A percentile compares a stretch with the other conserved stretches of the same genome.
Conservation (phyloP, 1,284 basidiomycete species). For the Leucoagaricus sp. region DNA sequence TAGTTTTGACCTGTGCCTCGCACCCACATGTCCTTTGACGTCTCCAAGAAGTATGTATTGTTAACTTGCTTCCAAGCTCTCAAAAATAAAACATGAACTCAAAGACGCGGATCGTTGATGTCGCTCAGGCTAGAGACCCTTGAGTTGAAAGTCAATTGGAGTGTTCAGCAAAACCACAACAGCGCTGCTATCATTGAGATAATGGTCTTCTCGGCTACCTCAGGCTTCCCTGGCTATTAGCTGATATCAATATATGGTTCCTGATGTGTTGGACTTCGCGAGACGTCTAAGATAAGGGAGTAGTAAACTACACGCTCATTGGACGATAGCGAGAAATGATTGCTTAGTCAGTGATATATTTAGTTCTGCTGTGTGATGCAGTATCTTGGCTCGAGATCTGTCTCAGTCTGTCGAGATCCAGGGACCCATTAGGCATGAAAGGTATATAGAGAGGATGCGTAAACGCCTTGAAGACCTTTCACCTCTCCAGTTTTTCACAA, state of each 20-base stretch:
- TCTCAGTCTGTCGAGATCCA: neutral
- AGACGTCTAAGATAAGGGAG: slow-evolving; percentile 4
- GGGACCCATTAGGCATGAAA: neutral
- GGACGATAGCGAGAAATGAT: slow-evolving; percentile 13
- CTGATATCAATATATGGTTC: neutral
- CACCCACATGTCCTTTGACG: neutral
- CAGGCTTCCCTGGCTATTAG: neutral
- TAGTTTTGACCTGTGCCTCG: neutral
- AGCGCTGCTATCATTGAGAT: neutral
- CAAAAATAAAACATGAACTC: no score
- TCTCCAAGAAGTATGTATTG: neutral
- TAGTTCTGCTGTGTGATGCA: neutral
- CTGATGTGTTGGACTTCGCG: neutral
- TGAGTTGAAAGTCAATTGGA: no score
- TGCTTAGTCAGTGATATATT: slow-evolving; percentile 8
- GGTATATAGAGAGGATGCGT: slow-evolving; percentile 6
- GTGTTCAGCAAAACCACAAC: neutral
- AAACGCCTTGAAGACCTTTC: neutral
- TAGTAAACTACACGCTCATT: slow-evolving; percentile 4
- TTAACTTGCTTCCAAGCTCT: no score
- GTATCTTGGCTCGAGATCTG: no score
- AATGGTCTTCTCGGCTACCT: neutral
- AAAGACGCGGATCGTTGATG: no score
- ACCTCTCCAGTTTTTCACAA: neutral
- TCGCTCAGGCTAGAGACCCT: no score